These are phyloP conservation scores for Elongisporangium undulatum DNA, from an alignment of 352 stramenopile genomes.

Conservation along the genomic window DNA sequence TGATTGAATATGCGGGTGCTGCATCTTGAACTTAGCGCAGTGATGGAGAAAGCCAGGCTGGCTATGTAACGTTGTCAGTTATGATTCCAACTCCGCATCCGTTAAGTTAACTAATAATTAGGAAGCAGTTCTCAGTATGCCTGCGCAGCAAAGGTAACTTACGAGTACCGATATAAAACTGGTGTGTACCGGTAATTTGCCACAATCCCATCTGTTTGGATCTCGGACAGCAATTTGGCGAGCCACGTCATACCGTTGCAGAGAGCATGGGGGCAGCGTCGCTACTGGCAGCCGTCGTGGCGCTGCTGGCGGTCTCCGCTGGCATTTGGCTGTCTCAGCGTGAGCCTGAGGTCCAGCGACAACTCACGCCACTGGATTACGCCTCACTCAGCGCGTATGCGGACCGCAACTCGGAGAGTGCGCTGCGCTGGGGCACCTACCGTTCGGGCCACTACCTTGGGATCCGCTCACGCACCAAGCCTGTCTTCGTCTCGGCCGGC, in stretches of 20 bases:
- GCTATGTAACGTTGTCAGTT: too few relatives aligned
- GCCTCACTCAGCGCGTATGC: slow-evolving; percentile 26
- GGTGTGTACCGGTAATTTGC: too few relatives aligned
- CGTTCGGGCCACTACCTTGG: slow-evolving; percentile 78
- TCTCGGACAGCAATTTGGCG: too few relatives aligned
- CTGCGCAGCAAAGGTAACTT: too few relatives aligned
- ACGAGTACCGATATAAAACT: too few relatives aligned
- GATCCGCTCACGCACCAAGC: slow-evolving; percentile 61
- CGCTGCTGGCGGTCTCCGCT: neutral
- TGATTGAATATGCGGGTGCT: too few relatives aligned
- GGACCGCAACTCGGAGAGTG: slow-evolving; percentile 21
- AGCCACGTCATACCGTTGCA: neutral
- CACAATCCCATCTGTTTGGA: too few relatives aligned
- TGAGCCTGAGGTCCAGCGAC: neutral
- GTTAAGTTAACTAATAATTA: too few relatives aligned
- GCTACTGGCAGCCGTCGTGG: neutral
- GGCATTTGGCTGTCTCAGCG: neutral
- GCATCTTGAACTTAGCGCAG: too few relatives aligned
- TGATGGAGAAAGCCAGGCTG: too few relatives aligned
- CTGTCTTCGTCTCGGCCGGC: slow-evolving; percentile 58
- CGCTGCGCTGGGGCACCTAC: slow-evolving; percentile 71
- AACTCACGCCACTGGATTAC: slow-evolving; percentile 19
- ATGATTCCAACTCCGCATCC: too few relatives aligned
- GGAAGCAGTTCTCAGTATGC: too few relatives aligned
- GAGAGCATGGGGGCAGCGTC: neutral